Evolutionary conservation across 1,284 basidiomycete species (phyloP).

Genomic region (Peniophora sp.): DNA sequence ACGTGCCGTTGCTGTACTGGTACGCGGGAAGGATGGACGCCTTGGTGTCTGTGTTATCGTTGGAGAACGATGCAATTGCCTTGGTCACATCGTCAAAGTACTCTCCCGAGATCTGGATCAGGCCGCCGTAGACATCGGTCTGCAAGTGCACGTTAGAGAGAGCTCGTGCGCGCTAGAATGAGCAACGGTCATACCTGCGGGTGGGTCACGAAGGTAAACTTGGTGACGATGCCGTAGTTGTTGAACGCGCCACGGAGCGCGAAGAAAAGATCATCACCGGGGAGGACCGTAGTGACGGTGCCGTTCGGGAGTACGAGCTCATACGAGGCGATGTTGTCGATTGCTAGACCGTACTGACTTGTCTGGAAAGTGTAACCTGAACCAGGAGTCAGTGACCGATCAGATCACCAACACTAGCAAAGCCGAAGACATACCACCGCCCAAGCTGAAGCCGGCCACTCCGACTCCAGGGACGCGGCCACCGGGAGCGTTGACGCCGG

Average conservation of each 20-base stretch:
- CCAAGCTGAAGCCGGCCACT: constrained; percentile 45
- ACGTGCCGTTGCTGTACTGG: not conserved
- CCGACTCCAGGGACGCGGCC: constrained; percentile 46
- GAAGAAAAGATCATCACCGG: constrained; percentile 36
- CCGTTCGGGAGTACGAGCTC: constrained; percentile 45
- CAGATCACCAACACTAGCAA: constrained; percentile 4
- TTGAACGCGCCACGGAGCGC: constrained; percentile 20
- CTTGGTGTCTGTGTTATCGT: not conserved
- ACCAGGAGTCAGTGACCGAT: not conserved
- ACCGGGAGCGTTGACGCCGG: constrained; percentile 41
- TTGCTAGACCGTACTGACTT: constrained; percentile 41
- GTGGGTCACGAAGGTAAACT: constrained; percentile 6
- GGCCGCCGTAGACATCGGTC: not conserved
- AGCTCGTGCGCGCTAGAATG: not conserved
- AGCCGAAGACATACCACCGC: constrained; percentile 34
- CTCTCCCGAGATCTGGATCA: constrained; percentile 1
- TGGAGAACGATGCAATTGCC: not conserved
- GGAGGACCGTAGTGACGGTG: constrained; percentile 24
- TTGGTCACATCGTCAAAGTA: not conserved
- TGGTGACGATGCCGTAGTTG: constrained; percentile 9
- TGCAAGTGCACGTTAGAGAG: not conserved
- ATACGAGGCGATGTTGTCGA: constrained; percentile 38
- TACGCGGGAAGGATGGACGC: not conserved
- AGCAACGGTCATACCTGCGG: constrained; percentile 9
- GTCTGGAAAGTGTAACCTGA: constrained; percentile 47